These are phyloP conservation scores for Oldenlandia corymbosa DNA, from an alignment of 257 asterid species.

Conservation along the genomic window DNA sequence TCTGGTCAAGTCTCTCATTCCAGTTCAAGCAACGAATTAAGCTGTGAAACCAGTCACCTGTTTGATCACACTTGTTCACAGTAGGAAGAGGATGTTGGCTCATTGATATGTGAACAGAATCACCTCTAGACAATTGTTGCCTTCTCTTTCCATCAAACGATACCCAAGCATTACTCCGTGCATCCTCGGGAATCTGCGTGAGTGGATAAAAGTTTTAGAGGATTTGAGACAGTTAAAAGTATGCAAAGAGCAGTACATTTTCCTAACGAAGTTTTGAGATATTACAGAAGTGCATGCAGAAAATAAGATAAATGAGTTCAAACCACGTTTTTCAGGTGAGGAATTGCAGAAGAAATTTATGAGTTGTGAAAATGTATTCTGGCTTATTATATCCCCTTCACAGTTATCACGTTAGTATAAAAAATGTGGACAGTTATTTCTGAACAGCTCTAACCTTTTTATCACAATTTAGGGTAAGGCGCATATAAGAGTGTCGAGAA, in stretches of 20 bases:
- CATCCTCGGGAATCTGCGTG: conserved; percentile 79
- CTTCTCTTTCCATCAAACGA: conserved; percentile 97
- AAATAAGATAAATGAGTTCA: not conserved
- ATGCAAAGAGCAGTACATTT: not conserved
- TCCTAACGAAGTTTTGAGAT: not conserved
- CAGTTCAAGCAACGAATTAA: conserved; percentile 96
- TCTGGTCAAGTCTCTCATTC: conserved; percentile 95
- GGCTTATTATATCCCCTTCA: too few species aligned
- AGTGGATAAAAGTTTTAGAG: not conserved
- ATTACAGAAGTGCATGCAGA: too few species aligned
- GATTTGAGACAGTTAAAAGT: not conserved
- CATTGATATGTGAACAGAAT: conserved; percentile 84
- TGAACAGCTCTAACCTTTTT: not conserved
- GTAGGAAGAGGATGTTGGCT: conserved; percentile 98
- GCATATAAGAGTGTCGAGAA: not conserved
- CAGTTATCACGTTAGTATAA: too few species aligned
- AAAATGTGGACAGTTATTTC: not conserved
- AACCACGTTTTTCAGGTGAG: not conserved
- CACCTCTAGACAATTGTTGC: conserved; percentile 88
- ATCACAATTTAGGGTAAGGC: not conserved
- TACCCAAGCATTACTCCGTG: conserved; percentile 96
- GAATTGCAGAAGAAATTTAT: too few species aligned
- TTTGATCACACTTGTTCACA: conserved; percentile 85
- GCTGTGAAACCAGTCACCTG: conserved; percentile 96
- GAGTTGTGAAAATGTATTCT: too few species aligned